Evolutionary conservation across 495 filamentous ascomycete species (phyloP).

Genomic region (Durotheca rogersii): DNA sequence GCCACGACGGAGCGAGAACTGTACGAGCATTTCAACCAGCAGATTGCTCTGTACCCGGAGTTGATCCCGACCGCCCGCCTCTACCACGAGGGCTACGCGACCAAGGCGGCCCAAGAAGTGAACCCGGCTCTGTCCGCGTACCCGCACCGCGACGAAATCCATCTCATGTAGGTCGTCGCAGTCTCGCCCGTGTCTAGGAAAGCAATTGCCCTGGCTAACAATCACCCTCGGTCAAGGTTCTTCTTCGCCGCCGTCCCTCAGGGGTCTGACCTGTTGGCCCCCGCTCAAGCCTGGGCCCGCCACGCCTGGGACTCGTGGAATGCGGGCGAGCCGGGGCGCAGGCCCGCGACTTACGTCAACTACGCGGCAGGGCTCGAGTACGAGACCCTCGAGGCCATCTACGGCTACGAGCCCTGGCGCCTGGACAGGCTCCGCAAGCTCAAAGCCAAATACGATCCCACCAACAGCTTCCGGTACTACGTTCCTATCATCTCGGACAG

Average conservation of each 20-base stretch:
- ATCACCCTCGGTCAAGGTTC: neutral
- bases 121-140: slow-evolving; percentile 36
- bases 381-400: slow-evolving; percentile 42
- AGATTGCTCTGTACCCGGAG: slow-evolving; percentile 9
- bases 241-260: neutral
- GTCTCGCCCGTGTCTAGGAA: neutral
- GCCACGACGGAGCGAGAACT: slow-evolving; percentile 23
- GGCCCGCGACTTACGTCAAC: slow-evolving; percentile 50
- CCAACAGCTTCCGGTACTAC: slow-evolving; percentile 52
- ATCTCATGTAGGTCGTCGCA: neutral
- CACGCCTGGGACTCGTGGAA: slow-evolving; percentile 39
- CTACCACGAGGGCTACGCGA: slow-evolving; percentile 44
- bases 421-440: slow-evolving; percentile 43
- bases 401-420: slow-evolving; percentile 53
- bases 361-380: slow-evolving; percentile 53
- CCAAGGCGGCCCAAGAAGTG: slow-evolving; percentile 30
- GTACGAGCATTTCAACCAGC: slow-evolving; percentile 21
- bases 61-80: slow-evolving; percentile 22
- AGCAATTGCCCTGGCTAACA: neutral
- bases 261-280: neutral
- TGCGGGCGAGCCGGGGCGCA: slow-evolving; percentile 30
- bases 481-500: slow-evolving; percentile 46
- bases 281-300: slow-evolving; percentile 21
- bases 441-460: slow-evolving; percentile 59
- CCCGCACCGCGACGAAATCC: slow-evolving; percentile 34